Conservation (phyloP, 164 flowering plant species). For the Umbellularia californica region DNA sequence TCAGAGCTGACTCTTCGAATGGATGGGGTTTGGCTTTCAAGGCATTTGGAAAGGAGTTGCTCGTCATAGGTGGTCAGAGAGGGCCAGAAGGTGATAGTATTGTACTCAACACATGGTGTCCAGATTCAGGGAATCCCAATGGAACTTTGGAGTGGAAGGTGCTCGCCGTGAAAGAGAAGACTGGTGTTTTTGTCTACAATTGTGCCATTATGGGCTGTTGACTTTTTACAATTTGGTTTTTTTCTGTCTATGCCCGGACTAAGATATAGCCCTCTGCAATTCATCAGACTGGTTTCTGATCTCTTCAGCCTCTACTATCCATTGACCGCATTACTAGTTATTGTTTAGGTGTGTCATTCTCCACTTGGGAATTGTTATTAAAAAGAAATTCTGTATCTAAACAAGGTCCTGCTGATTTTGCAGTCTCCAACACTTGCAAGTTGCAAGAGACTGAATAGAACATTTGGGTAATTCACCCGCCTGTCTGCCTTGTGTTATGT, state of each 20-base stretch:
- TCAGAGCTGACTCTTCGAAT: constrained; percentile 28
- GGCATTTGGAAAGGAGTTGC: constrained; percentile 32
- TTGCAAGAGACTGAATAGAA: constrained; percentile 1
- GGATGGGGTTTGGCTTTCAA: constrained; percentile 47
- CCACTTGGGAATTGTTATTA: not conserved
- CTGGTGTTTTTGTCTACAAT: constrained; percentile 34
- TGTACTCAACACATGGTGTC: constrained; percentile 38
- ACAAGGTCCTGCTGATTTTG: constrained; percentile 4
- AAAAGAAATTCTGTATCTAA: not conserved
- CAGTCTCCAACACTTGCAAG: not conserved
- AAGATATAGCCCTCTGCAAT: not conserved
- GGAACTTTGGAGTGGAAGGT: constrained; percentile 29
- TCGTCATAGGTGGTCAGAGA: constrained; percentile 40
- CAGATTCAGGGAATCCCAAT: constrained; percentile 22
- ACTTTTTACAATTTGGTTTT: not conserved
- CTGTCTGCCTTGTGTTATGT: constrained; percentile 1
- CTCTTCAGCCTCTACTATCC: constrained; percentile 1
- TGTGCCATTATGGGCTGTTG: constrained; percentile 46
- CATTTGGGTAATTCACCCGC: not conserved
- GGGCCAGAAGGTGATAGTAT: constrained; percentile 25
- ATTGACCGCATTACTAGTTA: constrained; percentile 1
- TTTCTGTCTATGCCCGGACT: not conserved
- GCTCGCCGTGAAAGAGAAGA: constrained; percentile 24
- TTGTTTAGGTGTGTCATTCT: constrained; percentile 3
- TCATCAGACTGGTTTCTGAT: not conserved